Base-by-base conservation (phyloP, 257 asterid species). In the Solanum corneliomulleri region DNA sequence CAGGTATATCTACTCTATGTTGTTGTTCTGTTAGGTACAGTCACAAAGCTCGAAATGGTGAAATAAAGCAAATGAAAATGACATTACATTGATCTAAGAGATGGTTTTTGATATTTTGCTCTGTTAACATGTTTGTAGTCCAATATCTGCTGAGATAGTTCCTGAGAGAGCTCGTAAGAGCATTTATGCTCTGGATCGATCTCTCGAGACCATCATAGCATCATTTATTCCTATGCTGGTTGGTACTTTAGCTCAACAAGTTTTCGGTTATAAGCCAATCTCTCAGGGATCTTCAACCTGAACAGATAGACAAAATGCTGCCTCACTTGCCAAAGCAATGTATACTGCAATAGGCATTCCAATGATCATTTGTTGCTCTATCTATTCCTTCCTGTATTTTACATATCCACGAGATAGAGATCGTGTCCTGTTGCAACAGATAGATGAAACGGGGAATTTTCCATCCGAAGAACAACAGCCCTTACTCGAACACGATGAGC, bases 211-310 rank as follows among this genome's bases (percentile, higher is more conserved):
- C 72, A 91, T 95, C 23, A 89, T 95, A 66, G 88, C 98, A 29
- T 95, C 99, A 15, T 95, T 96, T 84, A 98, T 97, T 52, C 98
- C 99, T 7, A 95, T 96, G 0, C 86, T 95, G 16, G 98, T 96
- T 9, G 98, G 98, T 64, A 76, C 93, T 45, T 82, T 96, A 83
- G 90, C 98, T 68, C 97, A 96, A 87, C 91, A 90, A 4, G 92
- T 93, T 39, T 96, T 91, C 6, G 97, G 96, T 80, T 96, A 89
- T 41, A 94, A 91, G 76, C 98, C 97, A 31, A 66, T 88, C 47
- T 91, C 92, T 45, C 76, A 86, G 41, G 86, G 87, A 66, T 11
- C 76, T 23, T 9, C 83, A 3, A 25, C 15, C 49, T 47, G 82
- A 39, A 82, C 76, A 21, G 84, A 96, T 64, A 89, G 95, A 91